Conservation (phyloP, 345 rosid genomes). For the Rhizophora mangle region DNA sequence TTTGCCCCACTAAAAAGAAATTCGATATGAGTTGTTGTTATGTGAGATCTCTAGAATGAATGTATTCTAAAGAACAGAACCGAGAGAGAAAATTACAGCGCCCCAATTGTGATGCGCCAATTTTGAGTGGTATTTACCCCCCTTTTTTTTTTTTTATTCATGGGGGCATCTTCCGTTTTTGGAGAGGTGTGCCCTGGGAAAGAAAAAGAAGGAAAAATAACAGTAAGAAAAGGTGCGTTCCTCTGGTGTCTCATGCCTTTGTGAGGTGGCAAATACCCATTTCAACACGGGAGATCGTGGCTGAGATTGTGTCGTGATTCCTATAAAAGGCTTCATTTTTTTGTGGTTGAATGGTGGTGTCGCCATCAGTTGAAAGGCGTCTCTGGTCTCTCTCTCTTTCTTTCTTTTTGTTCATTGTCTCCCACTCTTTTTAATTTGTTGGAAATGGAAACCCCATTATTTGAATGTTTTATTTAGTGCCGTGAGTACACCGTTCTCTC, state of each 20-base stretch:
- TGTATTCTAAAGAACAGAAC: no score
- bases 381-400: background rate
- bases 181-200: background rate
- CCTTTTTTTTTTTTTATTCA: background rate
- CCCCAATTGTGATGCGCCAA: no score
- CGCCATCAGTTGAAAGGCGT: slow-evolving; percentile 17
- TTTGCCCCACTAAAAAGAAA: no score
- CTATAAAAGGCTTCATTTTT: slow-evolving; percentile 2
- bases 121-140: background rate
- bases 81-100: no score
- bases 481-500: background rate
- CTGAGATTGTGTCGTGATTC: slow-evolving; percentile 25
- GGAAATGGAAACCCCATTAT: background rate
- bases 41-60: no score
- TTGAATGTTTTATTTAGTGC: background rate
- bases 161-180: slow-evolving; percentile 14
- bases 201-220: background rate
- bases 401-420: background rate
- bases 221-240: slow-evolving; percentile 25
- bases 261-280: slow-evolving; percentile 36
- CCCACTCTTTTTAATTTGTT: background rate
- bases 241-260: slow-evolving; percentile 13
- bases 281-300: slow-evolving; percentile 28
- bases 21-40: no score
- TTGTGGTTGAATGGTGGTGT: slow-evolving; percentile 15